These are phyloP conservation scores for Sarocladium oryzae DNA, from an alignment of 2,329 filamentous ascomycete genomes.

Conservation along the genomic window DNA sequence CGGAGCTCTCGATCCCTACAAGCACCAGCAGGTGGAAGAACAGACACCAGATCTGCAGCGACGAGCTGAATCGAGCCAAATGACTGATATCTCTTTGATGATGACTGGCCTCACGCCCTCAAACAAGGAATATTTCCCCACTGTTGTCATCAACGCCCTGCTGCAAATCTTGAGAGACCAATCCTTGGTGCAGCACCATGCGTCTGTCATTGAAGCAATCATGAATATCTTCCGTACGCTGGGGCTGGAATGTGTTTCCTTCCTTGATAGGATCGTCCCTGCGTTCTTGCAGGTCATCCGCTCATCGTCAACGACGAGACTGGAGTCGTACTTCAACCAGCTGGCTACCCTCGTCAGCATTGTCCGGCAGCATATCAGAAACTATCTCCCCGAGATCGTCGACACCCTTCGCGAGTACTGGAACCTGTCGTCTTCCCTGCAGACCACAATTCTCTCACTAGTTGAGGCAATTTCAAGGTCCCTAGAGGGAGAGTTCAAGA, in stretches of 20 bases:
- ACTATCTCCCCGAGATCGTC: constrained; percentile 81
- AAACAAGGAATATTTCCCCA: constrained; percentile 97
- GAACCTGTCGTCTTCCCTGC: constrained; percentile 71
- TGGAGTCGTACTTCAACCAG: constrained; percentile 97
- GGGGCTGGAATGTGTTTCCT: constrained; percentile 91
- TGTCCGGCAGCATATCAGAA: constrained; percentile 91
- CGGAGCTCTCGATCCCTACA: constrained; percentile 91
- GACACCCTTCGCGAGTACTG: constrained; percentile 85
- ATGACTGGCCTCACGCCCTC: constrained; percentile 96
- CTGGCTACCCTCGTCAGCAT: constrained; percentile 89
- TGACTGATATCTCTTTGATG: constrained; percentile 94
- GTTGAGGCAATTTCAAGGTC: constrained; percentile 92
- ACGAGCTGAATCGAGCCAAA: constrained; percentile 53
- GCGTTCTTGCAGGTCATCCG: constrained; percentile 88
- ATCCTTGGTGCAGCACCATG: constrained; percentile 85
- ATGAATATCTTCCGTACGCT: constrained; percentile 98
- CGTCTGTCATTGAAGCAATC: constrained; percentile 90
- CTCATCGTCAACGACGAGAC: constrained; percentile 66
- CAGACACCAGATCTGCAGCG: constrained; percentile 75
- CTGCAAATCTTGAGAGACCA: constrained; percentile 87
- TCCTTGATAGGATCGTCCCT: constrained; percentile 88
- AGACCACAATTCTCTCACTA: constrained; percentile 84
- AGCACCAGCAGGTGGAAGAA: constrained; percentile 91
- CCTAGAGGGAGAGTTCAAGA: constrained; percentile 95
- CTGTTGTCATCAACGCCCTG: constrained; percentile 92